Percentiles rank a stretch among this genome's conserved stretches.
phyloP scores from a whole-genome alignment of 2,329 filamentous ascomycete species.

The Botrytis cinerea region DNA sequence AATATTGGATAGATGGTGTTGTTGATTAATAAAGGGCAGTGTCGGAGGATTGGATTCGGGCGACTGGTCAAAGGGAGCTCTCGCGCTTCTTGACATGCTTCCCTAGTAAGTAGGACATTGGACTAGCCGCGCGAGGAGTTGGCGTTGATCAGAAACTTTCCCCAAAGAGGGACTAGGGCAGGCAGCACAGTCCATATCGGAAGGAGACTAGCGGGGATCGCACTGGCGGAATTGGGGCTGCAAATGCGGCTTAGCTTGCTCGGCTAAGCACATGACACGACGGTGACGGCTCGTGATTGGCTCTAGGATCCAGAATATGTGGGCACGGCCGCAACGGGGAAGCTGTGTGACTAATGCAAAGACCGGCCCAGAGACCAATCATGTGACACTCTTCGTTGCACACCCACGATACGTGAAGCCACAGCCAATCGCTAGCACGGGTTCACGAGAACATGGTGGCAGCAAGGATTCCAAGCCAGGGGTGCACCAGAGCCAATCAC shows the following conservation, averaged over 20 bases:
- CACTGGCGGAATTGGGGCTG: fast-evolving
- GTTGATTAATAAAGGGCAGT: not conserved
- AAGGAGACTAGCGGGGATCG: not conserved
- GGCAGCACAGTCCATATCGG: not conserved
- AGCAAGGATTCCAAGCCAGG: not conserved
- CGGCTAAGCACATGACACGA: not conserved
- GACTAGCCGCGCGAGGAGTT: not conserved
- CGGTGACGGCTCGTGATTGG: too few relatives aligned
- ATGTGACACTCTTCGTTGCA: not conserved
- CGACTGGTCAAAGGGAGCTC: conserved; percentile 19
- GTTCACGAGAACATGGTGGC: not conserved
- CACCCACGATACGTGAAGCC: not conserved
- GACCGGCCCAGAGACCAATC: not conserved
- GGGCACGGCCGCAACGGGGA: not conserved
- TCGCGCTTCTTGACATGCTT: conserved; percentile 5
- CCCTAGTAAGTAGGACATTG: not conserved
- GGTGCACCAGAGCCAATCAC: not conserved
- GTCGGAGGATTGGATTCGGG: conserved; percentile 2
- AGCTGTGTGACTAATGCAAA: not conserved
- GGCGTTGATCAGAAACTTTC: conserved; percentile 1
- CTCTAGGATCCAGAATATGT: fast-evolving
- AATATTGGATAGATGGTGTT: conserved; percentile 19
- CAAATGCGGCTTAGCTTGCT: not conserved
- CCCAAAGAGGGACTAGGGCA: not conserved
- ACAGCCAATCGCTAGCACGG: not conserved